A percentile compares a stretch with the other conserved stretches of the same genome.
Evolutionary conservation across 768 basidiomycete species (phyloP).

Genomic region (Paxillus involutus): DNA sequence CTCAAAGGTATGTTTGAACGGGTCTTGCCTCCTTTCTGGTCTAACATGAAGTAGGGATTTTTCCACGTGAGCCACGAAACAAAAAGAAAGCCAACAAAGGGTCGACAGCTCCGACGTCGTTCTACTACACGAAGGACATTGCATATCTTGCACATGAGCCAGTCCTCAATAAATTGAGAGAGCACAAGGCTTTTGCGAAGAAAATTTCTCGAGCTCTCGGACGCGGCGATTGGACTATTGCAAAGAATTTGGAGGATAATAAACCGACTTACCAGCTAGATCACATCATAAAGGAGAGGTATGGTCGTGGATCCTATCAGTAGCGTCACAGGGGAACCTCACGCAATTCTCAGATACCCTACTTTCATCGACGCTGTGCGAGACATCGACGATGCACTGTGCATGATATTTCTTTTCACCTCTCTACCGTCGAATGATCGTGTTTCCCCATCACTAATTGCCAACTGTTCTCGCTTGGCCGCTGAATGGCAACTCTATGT

Average conservation of each 20-base stretch:
- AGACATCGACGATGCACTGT: conserved; percentile 96
- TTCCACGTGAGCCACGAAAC: conserved; percentile 92
- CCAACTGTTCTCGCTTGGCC: conserved; percentile 87
- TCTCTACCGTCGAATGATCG: conserved; percentile 85
- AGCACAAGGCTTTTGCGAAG: conserved; percentile 98
- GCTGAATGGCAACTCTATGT: conserved; percentile 98
- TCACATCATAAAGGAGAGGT: conserved; percentile 98
- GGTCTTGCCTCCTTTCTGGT: conserved; percentile 1
- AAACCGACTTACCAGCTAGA: conserved; percentile 91
- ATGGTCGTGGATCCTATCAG: conserved; percentile 14
- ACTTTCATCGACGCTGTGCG: conserved; percentile 94
- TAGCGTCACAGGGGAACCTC: not conserved
- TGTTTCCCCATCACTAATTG: conserved; percentile 78
- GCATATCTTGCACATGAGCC: conserved; percentile 97
- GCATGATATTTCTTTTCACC: conserved; percentile 92
- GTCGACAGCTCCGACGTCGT: conserved; percentile 93
- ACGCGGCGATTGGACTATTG: conserved; percentile 91
- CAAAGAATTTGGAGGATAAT: conserved; percentile 90
- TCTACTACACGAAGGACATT: conserved; percentile 98
- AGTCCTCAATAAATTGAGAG: conserved; percentile 86
- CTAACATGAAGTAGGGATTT: conserved; percentile 67
- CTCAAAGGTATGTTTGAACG: conserved; percentile 72
- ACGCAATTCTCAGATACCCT: conserved; percentile 68
- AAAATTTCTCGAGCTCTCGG: conserved; percentile 93
- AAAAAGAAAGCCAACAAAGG: conserved; percentile 97